Base-by-base conservation (phyloP, 305 asterid species). In the Ruellia speciosa region DNA sequence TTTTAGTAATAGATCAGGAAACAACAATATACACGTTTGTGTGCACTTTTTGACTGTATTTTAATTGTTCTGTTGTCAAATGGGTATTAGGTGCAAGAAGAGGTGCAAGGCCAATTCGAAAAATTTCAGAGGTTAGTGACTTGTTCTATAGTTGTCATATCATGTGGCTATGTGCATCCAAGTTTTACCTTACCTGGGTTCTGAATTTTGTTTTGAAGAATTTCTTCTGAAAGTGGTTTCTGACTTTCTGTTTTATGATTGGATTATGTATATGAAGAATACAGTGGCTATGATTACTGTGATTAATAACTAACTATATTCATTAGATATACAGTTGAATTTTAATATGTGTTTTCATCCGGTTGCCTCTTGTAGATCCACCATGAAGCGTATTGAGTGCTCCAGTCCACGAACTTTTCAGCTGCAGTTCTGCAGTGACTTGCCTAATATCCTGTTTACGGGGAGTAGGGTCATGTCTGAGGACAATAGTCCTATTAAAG, bases 361-460 rank as follows among this genome's bases (percentile, higher is more conserved):
- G 43, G 28, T n/a, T 53, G 54, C 61, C 60, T 71, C 52, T 52
- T 64, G 37, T 39, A 90, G 96, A 55, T 48, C 72, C 57, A 63
- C 83, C 12, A 60, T 48, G 14, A 53, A 66, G 50, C 79, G 76
- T 52, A 73, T 43, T 31, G 75, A 64, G 18, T 56, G 70, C 54
- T 54, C 79, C 12, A 67, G 61, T 61, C 52, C 82, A 52, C 74
- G 86, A 70, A 59, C 64, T 17, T 68, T 65, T 39, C 86, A 81
- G 70, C 77, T 90, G 52, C 81, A 64, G 54, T 85, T 90, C 47
- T 66, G 53, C 6, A 58, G 69, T 28, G 56, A 18, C 34, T 58
- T 87, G 53, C 86, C 94, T 14, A 56, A 54, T 9, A 78, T 75
- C 51, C 53, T 90, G 50, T 90, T 85, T 70, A 90, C 97, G 0